Evolutionary conservation across 257 asterid genomes (phyloP).

Genomic region (Ligustrum vulgare): DNA sequence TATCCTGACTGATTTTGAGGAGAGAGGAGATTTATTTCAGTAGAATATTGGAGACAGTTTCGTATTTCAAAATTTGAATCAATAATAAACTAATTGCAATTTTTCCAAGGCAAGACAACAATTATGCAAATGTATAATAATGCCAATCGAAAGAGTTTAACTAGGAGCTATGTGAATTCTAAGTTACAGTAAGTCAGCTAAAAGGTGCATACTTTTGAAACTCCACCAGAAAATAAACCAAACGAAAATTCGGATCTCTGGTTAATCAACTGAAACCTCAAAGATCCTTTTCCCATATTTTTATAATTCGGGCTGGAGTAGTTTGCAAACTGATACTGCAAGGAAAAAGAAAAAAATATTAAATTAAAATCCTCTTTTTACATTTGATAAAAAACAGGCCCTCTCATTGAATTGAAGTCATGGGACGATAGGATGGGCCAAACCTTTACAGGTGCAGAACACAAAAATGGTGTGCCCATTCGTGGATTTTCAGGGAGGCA

Average conservation of each 20-base stretch:
- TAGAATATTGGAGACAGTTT: background rate
- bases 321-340: conserved; percentile 90
- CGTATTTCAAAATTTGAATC: background rate
- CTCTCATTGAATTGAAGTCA: background rate
- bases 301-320: conserved; percentile 59
- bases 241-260: conserved; percentile 93
- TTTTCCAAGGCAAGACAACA: background rate
- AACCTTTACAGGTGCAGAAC: conserved; percentile 94
- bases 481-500: conserved; percentile 70
- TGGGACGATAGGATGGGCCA: conserved; percentile 14
- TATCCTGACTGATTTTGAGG: background rate
- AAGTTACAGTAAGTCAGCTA: conserved; percentile 23
- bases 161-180: background rate
- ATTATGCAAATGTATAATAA: background rate
- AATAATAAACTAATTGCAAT: background rate
- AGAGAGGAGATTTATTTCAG: background rate
- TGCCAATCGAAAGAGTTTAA: background rate
- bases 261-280: conserved; percentile 82
- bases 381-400: background rate
- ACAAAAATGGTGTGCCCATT: conserved; percentile 67
- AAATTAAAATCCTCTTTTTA: conserved; percentile 9
- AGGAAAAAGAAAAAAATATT: background rate
- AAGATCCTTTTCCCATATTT: conserved; percentile 65
- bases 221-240: conserved; percentile 86
- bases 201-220: conserved; percentile 41